Percentiles rank a stretch among this genome's conserved stretches.
Conservation (phyloP, 495 filamentous ascomycete species). For the Aspergillus carlsbadensis region DNA sequence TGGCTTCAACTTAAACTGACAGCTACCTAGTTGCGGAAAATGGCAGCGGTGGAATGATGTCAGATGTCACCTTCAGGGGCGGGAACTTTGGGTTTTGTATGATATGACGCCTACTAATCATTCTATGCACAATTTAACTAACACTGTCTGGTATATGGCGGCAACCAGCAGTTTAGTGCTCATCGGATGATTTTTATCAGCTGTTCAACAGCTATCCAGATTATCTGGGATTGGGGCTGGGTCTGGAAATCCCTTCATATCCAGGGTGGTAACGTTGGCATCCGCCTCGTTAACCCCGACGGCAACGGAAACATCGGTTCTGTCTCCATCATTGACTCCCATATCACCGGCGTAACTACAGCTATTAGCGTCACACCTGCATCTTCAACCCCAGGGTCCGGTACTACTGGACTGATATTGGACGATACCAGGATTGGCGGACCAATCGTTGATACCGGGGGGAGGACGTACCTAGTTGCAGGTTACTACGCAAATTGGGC, state of each 20-base stretch:
- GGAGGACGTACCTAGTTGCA: not conserved
- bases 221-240: conserved; percentile 17
- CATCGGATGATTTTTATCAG: conserved; percentile 10
- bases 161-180: conserved; percentile 10
- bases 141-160: not conserved
- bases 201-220: conserved; percentile 7
- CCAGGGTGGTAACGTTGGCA: conserved; percentile 2
- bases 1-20: not conserved
- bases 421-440: conserved; percentile 6
- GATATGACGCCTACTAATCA: not conserved
- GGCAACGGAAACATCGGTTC: conserved; percentile 3
- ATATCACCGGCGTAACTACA: not conserved
- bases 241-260: conserved; percentile 10
- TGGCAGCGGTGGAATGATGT: conserved; percentile 15
- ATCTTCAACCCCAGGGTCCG: conserved; percentile 1
- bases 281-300: conserved; percentile 3
- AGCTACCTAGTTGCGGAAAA: conserved; percentile 5
- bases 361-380: conserved; percentile 3
- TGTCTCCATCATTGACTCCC: conserved; percentile 6
- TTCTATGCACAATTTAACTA: not conserved
- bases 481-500: conserved; percentile 7
- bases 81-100: conserved; percentile 11
- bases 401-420: conserved; percentile 4
- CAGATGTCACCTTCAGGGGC: conserved; percentile 8
- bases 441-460: conserved; percentile 1